Evolutionary conservation across 768 basidiomycete species (phyloP).

Genomic region (Mycena indigotica): DNA sequence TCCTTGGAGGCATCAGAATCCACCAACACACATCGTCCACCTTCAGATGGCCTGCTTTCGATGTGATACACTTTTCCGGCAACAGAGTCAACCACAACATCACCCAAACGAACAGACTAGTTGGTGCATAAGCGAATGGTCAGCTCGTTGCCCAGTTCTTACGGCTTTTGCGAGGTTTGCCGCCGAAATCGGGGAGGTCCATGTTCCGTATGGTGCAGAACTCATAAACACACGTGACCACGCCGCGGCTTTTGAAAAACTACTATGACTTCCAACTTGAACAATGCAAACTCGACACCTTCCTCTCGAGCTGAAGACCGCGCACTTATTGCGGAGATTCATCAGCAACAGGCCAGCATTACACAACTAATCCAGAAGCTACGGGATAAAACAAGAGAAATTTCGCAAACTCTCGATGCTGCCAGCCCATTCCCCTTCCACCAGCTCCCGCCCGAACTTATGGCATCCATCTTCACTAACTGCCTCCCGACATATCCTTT

Average conservation of each 20-base stretch:
- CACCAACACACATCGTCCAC: constrained; percentile 44
- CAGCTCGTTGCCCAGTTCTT: background rate
- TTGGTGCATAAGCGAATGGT: background rate
- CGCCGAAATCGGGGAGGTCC: constrained; percentile 55
- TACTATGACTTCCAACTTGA: background rate
- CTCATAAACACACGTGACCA: constrained; percentile 1
- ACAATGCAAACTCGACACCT: background rate
- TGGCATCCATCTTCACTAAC: background rate
- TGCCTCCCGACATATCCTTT: background rate
- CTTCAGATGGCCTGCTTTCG: constrained; percentile 48
- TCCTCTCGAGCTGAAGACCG: too few species aligned
- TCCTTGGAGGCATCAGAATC: constrained; percentile 42
- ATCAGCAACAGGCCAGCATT: too few species aligned
- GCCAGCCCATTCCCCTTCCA: background rate
- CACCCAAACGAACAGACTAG: constrained; percentile 27
- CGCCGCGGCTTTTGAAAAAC: background rate
- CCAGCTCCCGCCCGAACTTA: background rate
- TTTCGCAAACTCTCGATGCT: background rate
- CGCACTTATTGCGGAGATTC: too few species aligned
- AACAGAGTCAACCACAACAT: constrained; percentile 46
- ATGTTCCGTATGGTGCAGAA: constrained; percentile 56
- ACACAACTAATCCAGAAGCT: background rate
- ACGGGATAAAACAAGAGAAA: background rate
- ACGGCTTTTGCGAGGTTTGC: constrained; percentile 50
- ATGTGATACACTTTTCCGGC: constrained; percentile 45